Evolutionary conservation across 2,329 filamentous ascomycete genomes (phyloP).

Genomic region (Pestalotiopsis sp.): DNA sequence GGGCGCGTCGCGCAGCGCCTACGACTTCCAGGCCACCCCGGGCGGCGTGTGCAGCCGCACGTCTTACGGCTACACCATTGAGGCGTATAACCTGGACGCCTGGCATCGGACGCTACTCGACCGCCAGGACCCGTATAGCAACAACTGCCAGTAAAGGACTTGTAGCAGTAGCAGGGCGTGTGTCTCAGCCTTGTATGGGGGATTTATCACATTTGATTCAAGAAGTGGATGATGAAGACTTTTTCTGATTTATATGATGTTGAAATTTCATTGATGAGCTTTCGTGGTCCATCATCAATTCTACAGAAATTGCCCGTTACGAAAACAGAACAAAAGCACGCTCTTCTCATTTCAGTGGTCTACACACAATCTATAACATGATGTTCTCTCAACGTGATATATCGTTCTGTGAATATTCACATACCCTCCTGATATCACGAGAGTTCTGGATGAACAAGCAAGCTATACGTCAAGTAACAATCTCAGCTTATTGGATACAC

Average conservation of each 20-base stretch:
- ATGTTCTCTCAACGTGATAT: too few species aligned
- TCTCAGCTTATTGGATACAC: not conserved
- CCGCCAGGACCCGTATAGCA: conserved; percentile 28
- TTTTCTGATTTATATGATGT: too few species aligned
- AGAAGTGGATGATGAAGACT: too few species aligned
- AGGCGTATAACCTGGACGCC: conserved; percentile 29
- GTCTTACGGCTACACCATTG: conserved; percentile 25
- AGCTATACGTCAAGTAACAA: not conserved
- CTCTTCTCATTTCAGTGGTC: too few species aligned
- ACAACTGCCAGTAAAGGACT: conserved; percentile 27
- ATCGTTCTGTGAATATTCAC: too few species aligned
- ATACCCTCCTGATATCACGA: not conserved
- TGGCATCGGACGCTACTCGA: conserved; percentile 28
- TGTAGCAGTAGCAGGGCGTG: not conserved
- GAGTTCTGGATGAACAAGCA: not conserved
- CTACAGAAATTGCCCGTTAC: too few species aligned
- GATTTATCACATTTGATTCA: too few species aligned
- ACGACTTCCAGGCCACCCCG: not conserved
- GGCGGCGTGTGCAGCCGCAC: not conserved
- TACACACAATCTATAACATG: too few species aligned
- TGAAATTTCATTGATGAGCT: too few species aligned
- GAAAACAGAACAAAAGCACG: too few species aligned
- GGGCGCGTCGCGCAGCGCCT: not conserved
- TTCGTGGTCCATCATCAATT: too few species aligned
- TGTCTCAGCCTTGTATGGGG: too few species aligned